Evolutionary conservation across 768 basidiomycete species (phyloP).

Genomic region (Serendipita sp.): DNA sequence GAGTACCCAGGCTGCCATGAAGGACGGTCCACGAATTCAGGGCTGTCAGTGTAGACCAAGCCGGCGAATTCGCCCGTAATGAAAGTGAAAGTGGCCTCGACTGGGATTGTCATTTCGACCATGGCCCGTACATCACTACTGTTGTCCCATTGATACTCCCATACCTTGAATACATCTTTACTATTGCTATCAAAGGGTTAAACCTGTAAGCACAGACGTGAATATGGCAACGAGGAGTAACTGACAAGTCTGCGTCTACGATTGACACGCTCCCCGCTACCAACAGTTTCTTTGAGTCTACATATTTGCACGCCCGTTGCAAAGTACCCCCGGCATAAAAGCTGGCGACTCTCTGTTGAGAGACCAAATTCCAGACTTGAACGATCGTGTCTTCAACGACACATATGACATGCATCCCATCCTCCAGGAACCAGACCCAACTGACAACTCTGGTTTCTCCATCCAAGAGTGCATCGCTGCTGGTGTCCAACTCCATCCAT

Average conservation of each 20-base stretch:
- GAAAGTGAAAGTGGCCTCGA: background rate
- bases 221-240: too few relatives aligned
- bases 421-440: conserved; percentile 4
- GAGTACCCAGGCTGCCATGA: background rate
- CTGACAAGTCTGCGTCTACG: too few relatives aligned
- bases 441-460: background rate
- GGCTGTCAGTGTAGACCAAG: background rate
- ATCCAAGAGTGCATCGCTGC: background rate
- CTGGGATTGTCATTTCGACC: background rate
- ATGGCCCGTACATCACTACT: background rate
- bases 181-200: background rate
- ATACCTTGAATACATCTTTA: background rate
- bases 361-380: background rate
- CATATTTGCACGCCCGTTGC: background rate
- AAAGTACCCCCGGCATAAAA: background rate
- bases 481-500: background rate
- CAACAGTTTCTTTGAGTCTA: background rate
- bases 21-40: background rate
- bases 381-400: background rate
- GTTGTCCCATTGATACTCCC: background rate
- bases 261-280: background rate
- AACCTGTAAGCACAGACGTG: background rate
- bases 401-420: background rate
- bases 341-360: background rate
- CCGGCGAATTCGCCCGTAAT: background rate